Evolutionary conservation across 2,329 filamentous ascomycete genomes (phyloP).

Genomic region (Fusarium xyrophilum): DNA sequence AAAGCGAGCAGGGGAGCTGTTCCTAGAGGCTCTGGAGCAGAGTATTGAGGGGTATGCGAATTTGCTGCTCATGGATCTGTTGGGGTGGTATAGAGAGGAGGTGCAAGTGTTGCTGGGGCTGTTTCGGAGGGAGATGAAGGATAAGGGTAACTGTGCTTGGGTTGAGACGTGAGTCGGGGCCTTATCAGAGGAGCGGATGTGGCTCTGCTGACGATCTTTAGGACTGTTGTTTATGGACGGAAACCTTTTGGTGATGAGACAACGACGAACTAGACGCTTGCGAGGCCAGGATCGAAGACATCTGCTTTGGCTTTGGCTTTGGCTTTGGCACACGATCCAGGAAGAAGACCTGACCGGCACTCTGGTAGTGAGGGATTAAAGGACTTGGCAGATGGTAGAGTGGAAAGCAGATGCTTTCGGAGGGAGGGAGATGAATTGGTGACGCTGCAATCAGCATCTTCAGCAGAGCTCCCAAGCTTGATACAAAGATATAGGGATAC

Average conservation of each 20-base stretch:
- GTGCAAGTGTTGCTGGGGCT: conserved; percentile 34
- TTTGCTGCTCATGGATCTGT: conserved; percentile 39
- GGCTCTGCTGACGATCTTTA: neutral
- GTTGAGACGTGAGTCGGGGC: conserved; percentile 20
- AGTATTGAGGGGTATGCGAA: conserved; percentile 44
- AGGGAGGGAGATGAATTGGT: neutral
- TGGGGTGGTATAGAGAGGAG: conserved; percentile 43
- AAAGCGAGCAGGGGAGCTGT: conserved; percentile 51
- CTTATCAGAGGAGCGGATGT: neutral
- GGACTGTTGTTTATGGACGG: conserved; percentile 32
- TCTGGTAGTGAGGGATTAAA: too few relatives aligned
- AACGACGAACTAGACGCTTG: neutral
- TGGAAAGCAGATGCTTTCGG: neutral
- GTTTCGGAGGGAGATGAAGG: conserved; percentile 31
- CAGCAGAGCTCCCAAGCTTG: too few relatives aligned
- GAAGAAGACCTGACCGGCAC: neutral
- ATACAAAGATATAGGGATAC: too few relatives aligned
- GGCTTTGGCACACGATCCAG: neutral
- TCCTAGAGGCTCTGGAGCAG: conserved; percentile 40
- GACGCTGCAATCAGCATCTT: too few relatives aligned
- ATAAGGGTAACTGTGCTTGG: conserved; percentile 23
- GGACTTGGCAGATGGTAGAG: neutral
- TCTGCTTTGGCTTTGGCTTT: neutral
- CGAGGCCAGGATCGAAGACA: neutral
- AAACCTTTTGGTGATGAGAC: conserved; percentile 4